Conservation (phyloP, 495 filamentous ascomycete genomes). For the Delitschia confertaspora region DNA sequence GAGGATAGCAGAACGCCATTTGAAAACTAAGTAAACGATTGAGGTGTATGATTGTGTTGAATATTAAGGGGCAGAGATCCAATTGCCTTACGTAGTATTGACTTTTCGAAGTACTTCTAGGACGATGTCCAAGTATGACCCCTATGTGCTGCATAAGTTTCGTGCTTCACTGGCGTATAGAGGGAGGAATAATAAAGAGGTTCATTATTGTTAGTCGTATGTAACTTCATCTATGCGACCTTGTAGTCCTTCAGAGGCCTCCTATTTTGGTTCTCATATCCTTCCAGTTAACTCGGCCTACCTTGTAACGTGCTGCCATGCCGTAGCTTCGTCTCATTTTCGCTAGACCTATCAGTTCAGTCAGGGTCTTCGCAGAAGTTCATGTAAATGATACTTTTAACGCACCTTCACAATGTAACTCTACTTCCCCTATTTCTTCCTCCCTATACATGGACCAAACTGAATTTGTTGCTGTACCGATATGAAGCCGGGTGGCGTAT, state of each 20-base stretch:
- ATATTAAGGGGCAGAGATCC: not conserved
- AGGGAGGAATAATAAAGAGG: too few relatives aligned
- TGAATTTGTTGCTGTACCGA: too few relatives aligned
- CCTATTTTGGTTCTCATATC: slow-evolving; percentile 16
- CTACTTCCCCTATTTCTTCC: slow-evolving; percentile 8
- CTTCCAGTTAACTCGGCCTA: slow-evolving; percentile 8
- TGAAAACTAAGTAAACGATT: too few relatives aligned
- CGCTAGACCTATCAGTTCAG: slow-evolving; percentile 11
- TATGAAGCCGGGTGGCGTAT: too few relatives aligned
- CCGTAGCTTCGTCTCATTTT: slow-evolving; percentile 6
- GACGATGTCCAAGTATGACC: slow-evolving; percentile 2
- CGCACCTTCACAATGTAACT: slow-evolving; percentile 10
- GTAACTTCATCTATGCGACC: slow-evolving; percentile 3
- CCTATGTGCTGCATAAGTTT: not conserved
- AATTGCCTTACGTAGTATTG: not conserved
- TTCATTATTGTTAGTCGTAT: too few relatives aligned
- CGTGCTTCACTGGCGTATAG: not conserved
- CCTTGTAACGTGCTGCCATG: slow-evolving; percentile 6
- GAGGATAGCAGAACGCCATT: too few relatives aligned
- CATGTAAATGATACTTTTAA: slow-evolving; percentile 6
- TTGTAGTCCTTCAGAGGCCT: slow-evolving; percentile 7
- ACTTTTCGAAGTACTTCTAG: too few relatives aligned
- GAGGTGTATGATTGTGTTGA: too few relatives aligned
- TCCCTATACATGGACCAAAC: too few relatives aligned
- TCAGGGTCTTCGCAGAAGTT: slow-evolving; percentile 11